Base-by-base conservation (phyloP, 345 rosid species). In the Laguncularia racemosa region DNA sequence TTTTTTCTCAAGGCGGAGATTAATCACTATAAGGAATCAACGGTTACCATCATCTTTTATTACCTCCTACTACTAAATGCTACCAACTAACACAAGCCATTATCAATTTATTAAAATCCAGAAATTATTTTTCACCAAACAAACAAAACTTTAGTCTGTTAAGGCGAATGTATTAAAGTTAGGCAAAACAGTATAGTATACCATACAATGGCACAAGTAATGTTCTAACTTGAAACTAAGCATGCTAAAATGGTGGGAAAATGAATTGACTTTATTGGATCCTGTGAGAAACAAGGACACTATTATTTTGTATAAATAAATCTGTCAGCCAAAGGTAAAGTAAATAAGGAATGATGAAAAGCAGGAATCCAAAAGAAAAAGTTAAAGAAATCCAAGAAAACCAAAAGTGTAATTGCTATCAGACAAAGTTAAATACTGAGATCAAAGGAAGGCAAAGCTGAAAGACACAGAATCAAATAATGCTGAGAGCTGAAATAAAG, bases 181-280 rank as follows among this genome's bases (percentile, higher is more conserved):
- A 33, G 6, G 40, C n/a, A n/a, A n/a, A n/a, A n/a, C n/a, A n/a
- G n/a, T n/a, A 26, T 26, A 26, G 6, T 26, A 26, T 26, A 26
- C 28, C 28, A 26, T 26, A 26, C 2, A 26, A 26, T 26, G 28
- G 20, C 44, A 20, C 6, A 48, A 48, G 28, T 33, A 48, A 10
- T 49, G 16, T 50, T 70, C 61, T 23, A 59, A 59, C 38, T 53
- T 45, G 19, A 58, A 44, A 23, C 18, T 21, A 16, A 45, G 51
- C 44, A 18, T 14, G 28, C 23, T 54, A 59, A 26, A 21, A 54
- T 48, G 68, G 73, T 66, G 73, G 69, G 77, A 73, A 76, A 71
- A 68, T 63, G 74, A 58, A 53, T 67, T 54, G 63, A 54, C 84
- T 82, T 81, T 81, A 80, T 84, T 65, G 87, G 91, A 87, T 84